These are phyloP conservation scores for Solanum megistacrolobum DNA, from an alignment of 257 asterid genomes.

Conservation along the genomic window DNA sequence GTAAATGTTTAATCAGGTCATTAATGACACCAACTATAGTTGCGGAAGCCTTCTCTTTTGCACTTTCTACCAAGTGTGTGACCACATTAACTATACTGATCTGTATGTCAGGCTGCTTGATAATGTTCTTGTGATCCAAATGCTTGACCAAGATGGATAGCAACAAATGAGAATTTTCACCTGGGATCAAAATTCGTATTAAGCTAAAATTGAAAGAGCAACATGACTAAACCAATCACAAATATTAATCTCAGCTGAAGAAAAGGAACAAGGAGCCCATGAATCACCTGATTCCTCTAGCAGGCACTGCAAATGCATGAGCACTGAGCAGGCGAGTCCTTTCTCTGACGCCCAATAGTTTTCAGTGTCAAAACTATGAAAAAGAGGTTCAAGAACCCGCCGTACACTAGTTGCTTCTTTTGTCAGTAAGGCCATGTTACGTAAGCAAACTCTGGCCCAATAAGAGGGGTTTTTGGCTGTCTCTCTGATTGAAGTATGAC, in stretches of 20 bases:
- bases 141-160: conserved; percentile 37
- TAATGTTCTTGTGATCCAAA: conserved; percentile 35
- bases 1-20: conserved; percentile 32
- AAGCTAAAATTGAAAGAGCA: not conserved
- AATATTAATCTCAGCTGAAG: not conserved
- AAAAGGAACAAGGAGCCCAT: not conserved
- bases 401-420: conserved; percentile 43
- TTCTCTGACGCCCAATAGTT: conserved; percentile 34
- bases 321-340: conserved; percentile 34
- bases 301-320: conserved; percentile 24
- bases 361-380: conserved; percentile 33
- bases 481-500: conserved; percentile 18
- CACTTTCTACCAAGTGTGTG: conserved; percentile 20
- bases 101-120: conserved; percentile 26
- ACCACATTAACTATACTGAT: conserved; percentile 22
- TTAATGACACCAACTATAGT: conserved; percentile 26
- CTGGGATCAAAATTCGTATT: conserved; percentile 10
- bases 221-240: not conserved
- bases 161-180: conserved; percentile 34
- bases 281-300: conserved; percentile 40
- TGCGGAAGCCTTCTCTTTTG: conserved; percentile 24
- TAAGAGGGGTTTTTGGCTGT: conserved; percentile 29
- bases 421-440: conserved; percentile 31
- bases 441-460: conserved; percentile 39
- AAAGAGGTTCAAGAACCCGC: conserved; percentile 44